phyloP scores from a whole-genome alignment of 257 asterid genomes.

The Solanum chmielewskii region DNA sequence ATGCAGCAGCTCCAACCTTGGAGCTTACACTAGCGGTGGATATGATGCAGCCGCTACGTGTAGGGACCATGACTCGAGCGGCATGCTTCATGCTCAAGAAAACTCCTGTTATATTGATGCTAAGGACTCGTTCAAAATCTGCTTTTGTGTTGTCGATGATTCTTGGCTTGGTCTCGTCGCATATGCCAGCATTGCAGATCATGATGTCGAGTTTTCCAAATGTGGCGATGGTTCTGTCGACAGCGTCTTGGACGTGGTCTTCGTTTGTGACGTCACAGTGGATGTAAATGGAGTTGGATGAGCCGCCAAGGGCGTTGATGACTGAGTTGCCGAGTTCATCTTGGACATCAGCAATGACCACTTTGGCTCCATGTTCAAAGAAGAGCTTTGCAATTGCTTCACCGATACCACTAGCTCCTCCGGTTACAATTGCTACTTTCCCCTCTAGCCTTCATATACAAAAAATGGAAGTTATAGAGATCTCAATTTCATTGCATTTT shows the following conservation, averaged over 20 bases:
- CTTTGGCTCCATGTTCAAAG: constrained; percentile 48
- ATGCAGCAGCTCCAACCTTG: constrained; percentile 14
- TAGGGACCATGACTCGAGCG: constrained; percentile 37
- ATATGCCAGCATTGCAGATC: constrained; percentile 47
- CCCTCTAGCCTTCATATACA: constrained; percentile 36
- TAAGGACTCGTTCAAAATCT: constrained; percentile 36
- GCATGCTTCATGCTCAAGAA: constrained; percentile 53
- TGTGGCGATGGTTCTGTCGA: constrained; percentile 19
- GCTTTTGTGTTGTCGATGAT: constrained; percentile 6
- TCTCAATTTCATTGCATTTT: background rate
- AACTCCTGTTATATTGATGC: constrained; percentile 32
- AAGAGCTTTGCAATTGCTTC: constrained; percentile 37
- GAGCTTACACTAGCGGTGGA: constrained; percentile 32
- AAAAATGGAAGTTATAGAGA: background rate
- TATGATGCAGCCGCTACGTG: constrained; percentile 32
- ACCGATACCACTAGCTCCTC: constrained; percentile 62
- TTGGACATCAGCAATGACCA: constrained; percentile 38
- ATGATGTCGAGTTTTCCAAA: constrained; percentile 52
- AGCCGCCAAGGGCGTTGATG: constrained; percentile 8
- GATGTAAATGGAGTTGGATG: constrained; percentile 19
- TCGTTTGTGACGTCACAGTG: constrained; percentile 50
- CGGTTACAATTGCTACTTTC: constrained; percentile 51
- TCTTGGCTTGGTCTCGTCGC: constrained; percentile 6
- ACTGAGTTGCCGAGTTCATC: constrained; percentile 31
- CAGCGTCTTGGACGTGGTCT: constrained; percentile 24